These are phyloP conservation scores for Hanseniaspora gamundiae DNA, from an alignment of 1,139 yeast genomes.

Conservation along the genomic window DNA sequence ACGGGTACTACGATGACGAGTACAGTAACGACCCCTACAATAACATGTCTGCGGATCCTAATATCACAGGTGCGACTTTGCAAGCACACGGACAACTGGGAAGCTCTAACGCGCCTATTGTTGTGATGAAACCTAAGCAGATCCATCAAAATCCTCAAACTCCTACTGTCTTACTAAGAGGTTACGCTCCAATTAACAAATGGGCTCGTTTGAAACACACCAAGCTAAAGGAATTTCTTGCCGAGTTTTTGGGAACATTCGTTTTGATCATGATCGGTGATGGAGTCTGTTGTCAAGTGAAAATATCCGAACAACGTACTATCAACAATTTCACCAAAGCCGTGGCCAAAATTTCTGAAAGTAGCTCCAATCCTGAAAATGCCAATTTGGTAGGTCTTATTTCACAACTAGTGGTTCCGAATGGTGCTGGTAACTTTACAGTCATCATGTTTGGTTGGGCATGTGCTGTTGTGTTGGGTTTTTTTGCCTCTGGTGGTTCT, in stretches of 20 bases:
- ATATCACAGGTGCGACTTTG: not conserved
- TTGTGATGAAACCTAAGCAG: constrained; percentile 25
- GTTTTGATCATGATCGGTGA: constrained; percentile 33
- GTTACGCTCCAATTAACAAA: constrained; percentile 24
- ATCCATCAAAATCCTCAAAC: constrained; percentile 27
- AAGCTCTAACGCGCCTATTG: constrained; percentile 3
- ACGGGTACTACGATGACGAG: not conserved
- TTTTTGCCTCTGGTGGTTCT: constrained; percentile 30
- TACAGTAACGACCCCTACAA: not conserved
- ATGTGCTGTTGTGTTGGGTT: constrained; percentile 38
- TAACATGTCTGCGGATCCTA: not conserved
- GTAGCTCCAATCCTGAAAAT: constrained; percentile 10
- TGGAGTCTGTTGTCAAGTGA: constrained; percentile 35
- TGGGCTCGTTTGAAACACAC: constrained; percentile 23
- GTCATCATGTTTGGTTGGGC: constrained; percentile 28
- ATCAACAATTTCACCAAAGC: constrained; percentile 3
- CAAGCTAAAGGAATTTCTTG: constrained; percentile 25
- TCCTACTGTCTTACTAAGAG: constrained; percentile 26
- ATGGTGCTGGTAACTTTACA: constrained; percentile 28
- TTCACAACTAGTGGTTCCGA: constrained; percentile 14
- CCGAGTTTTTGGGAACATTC: constrained; percentile 39
- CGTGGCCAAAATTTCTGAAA: not conserved
- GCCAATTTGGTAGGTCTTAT: not conserved
- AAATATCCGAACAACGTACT: constrained; percentile 18
- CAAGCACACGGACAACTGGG: not conserved